Base-by-base conservation (phyloP, 2,329 filamentous ascomycete species). In the Ilyonectria destructans region DNA sequence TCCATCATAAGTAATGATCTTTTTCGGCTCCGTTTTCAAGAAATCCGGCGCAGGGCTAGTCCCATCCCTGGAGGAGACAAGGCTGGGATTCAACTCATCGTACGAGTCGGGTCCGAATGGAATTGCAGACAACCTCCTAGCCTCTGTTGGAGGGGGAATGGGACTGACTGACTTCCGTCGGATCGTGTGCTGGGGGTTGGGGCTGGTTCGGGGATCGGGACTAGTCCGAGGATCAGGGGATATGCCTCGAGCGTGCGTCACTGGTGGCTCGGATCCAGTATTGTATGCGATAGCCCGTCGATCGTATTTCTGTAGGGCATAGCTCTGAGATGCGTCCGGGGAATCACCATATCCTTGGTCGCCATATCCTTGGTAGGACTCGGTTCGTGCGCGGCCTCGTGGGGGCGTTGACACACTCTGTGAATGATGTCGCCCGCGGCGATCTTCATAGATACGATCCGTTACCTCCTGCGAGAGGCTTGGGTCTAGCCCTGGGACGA, bases 101-200 rank as follows among this genome's bases (percentile, higher is more conserved):
- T 94, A 95, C 37, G 90, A 91, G 77, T 95, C 93, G 0, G 93
- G 93, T 0, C 90, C 89, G 74, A 94, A 96, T 0, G 92, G 92
- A 4, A 92, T 81, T 17, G 86, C 87, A 2, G 91, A 92, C 6
- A 88, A 74, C 57, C 87, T 83, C 65, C 88, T 85, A 54, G 83
- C 79, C 54, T 82, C 85, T 60, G 81, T 79, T 43, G 78, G 84
- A 23, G 78, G 87, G 69, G 92, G 92, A 1, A 88, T 88, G 2
- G 93, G 92, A 74, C 92, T 94, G 35, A 95, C 88, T 1, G 92
- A 94, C 79, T 95, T 95, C 59, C 93, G 89, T 67, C 83, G 86
- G 69, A 90, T 89, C 37, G 87, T 88, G 70, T 88, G 86, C 72
- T 85, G 79, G 71, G 83, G 77, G 71, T 80, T 80, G 69, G 86